A percentile compares a stretch with the other conserved stretches of the same genome.
These are phyloP conservation scores for Colletotrichum agaves DNA, from an alignment of 2,329 filamentous ascomycete genomes.

Conservation along the genomic window DNA sequence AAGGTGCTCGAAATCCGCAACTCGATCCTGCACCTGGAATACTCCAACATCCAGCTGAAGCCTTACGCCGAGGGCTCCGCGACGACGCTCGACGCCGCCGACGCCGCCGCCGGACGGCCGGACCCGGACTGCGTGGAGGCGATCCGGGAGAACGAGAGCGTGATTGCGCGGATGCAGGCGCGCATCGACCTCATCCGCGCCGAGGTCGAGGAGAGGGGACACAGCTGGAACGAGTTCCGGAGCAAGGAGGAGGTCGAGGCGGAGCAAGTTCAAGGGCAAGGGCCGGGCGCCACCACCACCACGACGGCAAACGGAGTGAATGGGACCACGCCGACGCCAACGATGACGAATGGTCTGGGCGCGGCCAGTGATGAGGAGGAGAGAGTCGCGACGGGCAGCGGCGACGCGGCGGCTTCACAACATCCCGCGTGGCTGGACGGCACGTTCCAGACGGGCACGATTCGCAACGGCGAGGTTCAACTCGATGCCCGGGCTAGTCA, in stretches of 20 bases:
- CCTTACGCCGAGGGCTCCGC: conserved; percentile 70
- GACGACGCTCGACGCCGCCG: conserved; percentile 42
- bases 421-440: conserved; percentile 69
- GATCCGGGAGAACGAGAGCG: conserved; percentile 75
- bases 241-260: conserved; percentile 56
- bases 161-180: conserved; percentile 75
- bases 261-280: conserved; percentile 36
- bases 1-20: conserved; percentile 82
- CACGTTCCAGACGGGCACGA: conserved; percentile 70
- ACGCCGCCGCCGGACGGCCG: conserved; percentile 45
- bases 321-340: not conserved
- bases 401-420: conserved; percentile 26
- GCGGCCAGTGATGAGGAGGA: conserved; percentile 32
- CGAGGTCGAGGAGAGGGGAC: conserved; percentile 71
- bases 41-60: conserved; percentile 77
- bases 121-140: conserved; percentile 80
- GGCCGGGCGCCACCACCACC: not conserved
- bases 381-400: conserved; percentile 30
- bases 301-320: conserved; percentile 9
- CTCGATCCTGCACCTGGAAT: conserved; percentile 77
- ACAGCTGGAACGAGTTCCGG: conserved; percentile 67
- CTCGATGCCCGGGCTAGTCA: conserved; percentile 48
- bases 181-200: conserved; percentile 70
- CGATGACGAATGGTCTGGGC: conserved; percentile 37
- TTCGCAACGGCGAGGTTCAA: conserved; percentile 61